Evolutionary conservation across 441 rosid genomes (phyloP), one percentile per base, ranked within the genome.

Genomic region (Omphalea diandra): DNA sequence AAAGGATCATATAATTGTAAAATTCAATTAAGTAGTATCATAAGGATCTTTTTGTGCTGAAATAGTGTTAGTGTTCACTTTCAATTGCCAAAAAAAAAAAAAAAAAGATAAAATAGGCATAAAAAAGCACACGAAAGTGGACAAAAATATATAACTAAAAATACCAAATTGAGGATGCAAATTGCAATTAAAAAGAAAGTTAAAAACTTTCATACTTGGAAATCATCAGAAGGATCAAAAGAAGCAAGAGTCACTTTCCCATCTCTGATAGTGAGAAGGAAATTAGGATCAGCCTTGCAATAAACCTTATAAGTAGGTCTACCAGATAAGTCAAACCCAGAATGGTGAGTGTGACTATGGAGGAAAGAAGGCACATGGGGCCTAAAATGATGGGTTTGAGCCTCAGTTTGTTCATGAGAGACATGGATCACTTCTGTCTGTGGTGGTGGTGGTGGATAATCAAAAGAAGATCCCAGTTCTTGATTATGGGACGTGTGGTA

Each of bases 221-320:
- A 85, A 41, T 77, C 75, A 77, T 94, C 92, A 49, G 83, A 77
- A 5, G 93, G 85, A 80, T 87, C 79, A 7, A 86, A 69, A 46
- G 73, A 81, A 0, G 90, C 93, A 32, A 91, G 85, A 69, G 88
- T 49, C 72, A 91, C 90, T 62, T 83, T 80, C 26, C 84, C 86
- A 33, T 83, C 88, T 73, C 90, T 83, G 59, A 94, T 76, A 5
- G 93, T 83, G 59, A 94, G 84, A 43, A 71, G 65, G 49, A 82
- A 85, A 54, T 86, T 63, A 40, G 90, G 88, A 35, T 79, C 80
- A 12, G 97, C 96, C 80, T 88, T 91, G 58, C 84, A 81, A 60
- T 75, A 90, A 67, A 91, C 86, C 83, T 80, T 90, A 44, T 75
- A 74, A 12, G 90, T 79, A 5, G 86, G 75, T 20, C 83, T 88